Conservation (phyloP, 768 basidiomycete genomes). For the Pisolithus marmoratus region DNA sequence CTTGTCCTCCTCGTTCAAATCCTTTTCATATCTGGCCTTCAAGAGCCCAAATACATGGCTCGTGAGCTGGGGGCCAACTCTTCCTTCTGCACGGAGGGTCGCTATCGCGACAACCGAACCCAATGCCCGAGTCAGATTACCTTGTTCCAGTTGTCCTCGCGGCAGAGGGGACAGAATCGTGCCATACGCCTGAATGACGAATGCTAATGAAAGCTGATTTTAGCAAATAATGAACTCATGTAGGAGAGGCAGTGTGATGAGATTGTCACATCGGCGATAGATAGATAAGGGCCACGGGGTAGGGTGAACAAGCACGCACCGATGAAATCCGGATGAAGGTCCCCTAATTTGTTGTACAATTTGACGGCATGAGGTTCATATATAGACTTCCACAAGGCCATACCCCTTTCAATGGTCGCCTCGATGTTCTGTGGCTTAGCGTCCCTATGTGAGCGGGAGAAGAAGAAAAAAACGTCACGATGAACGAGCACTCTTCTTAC, state of each 20-base stretch:
- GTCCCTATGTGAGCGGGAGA: constrained; percentile 37
- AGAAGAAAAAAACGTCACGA: constrained; percentile 1
- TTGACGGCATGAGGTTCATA: constrained; percentile 88
- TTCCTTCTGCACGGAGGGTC: constrained; percentile 76
- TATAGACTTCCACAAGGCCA: constrained; percentile 76
- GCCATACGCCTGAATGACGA: constrained; percentile 85
- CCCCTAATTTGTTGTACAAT: constrained; percentile 78
- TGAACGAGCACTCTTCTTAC: constrained; percentile 3
- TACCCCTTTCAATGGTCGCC: constrained; percentile 62
- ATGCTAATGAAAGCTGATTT: constrained; percentile 44
- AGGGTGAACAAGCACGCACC: constrained; percentile 48
- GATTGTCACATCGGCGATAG: constrained; percentile 21
- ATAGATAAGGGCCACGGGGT: constrained; percentile 32
- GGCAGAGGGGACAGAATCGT: constrained; percentile 71
- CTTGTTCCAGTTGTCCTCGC: constrained; percentile 62
- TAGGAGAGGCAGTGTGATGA: constrained; percentile 24
- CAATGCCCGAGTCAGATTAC: constrained; percentile 79
- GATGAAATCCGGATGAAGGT: constrained; percentile 93
- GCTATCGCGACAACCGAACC: constrained; percentile 83
- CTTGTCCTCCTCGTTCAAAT: constrained; percentile 61
- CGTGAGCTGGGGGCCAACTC: constrained; percentile 80
- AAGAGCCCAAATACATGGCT: constrained; percentile 89
- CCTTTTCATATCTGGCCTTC: constrained; percentile 64
- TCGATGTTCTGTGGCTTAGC: constrained; percentile 61
- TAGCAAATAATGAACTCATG: constrained; percentile 28